A percentile compares a stretch with the other conserved stretches of the same genome.
Conservation (phyloP, 768 basidiomycete species). For the Mycena metata region DNA sequence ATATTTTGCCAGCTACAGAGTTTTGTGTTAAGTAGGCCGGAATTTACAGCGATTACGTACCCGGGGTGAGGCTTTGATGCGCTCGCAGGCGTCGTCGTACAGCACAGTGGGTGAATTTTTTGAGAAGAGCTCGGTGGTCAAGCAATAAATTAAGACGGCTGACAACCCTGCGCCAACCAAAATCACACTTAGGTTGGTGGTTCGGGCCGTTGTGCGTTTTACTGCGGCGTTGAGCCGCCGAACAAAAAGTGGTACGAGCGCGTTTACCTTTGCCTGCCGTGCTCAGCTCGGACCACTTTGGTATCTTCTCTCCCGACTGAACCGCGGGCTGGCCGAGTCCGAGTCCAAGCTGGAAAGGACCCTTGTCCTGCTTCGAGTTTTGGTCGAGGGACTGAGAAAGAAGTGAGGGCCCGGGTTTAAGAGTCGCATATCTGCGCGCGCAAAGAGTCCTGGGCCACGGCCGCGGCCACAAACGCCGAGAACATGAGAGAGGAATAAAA, state of each 20-base stretch:
- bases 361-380: conserved; percentile 66
- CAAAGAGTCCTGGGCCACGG: conserved; percentile 28
- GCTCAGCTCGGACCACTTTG: conserved; percentile 86
- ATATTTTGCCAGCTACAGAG: conserved; percentile 73
- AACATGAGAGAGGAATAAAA: conserved; percentile 14
- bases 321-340: conserved; percentile 73
- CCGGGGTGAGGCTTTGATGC: conserved; percentile 61
- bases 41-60: conserved; percentile 46
- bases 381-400: conserved; percentile 78
- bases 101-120: conserved; percentile 89
- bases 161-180: conserved; percentile 87
- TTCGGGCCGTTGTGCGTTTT: conserved; percentile 62
- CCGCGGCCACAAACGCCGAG: conserved; percentile 19
- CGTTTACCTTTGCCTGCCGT: conserved; percentile 80
- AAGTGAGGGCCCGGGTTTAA: conserved; percentile 58
- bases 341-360: conserved; percentile 84
- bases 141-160: conserved; percentile 79
- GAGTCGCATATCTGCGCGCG: conserved; percentile 59
- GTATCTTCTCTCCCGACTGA: conserved; percentile 66
- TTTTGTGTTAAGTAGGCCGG: conserved; percentile 20
- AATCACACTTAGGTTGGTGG: conserved; percentile 67
- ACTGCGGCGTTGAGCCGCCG: conserved; percentile 47
- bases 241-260: conserved; percentile 6
- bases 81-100: conserved; percentile 72
- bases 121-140: conserved; percentile 89